Evolutionary conservation across 176 grass and related monocot genomes (phyloP), one percentile per base, ranked within the genome.

Genomic region (Musa beccarii): DNA sequence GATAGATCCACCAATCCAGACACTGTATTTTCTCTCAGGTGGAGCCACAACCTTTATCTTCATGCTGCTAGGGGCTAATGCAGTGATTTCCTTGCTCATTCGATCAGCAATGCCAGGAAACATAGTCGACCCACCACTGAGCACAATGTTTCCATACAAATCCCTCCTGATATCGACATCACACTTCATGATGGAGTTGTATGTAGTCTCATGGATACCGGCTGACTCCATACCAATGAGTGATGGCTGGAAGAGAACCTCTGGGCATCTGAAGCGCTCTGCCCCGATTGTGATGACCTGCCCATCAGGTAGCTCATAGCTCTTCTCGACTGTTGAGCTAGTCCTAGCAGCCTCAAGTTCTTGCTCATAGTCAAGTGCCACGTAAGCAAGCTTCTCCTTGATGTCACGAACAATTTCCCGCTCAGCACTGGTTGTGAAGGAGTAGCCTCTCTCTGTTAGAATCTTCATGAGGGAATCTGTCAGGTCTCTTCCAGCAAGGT

Each of bases 401-500:
- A 75, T 61, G 54, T 75, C 73, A 13, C 73, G 73, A 59, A 75
- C 73, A 75, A 75, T 75, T 75, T 75, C 73, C 55, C 54, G 54
- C 54, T 75, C 73, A 2, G 26, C 73, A 43, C 54, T 75, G 16
- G 73, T 75, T 11, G 25, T 75, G 54, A 61, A 75, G 26, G 54
- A 75, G 54, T 75, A 61, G 20, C 73, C 73, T 43, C 54, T 57
- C 10, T 75, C 73, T 19, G 73, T 61, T 9, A 75, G 28, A 61
- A 75, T 75, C 55, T 75, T 75, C 73, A 75, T 75, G 52, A 75
- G 26, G 52, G 73, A 56, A 59, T 75, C 73, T n/a, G 73, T 75
- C 54, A 75, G 54, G 19, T 61, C 73, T 75, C 73, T 75, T 20
- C 73, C 54, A 12, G 73, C 73, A 49, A 75, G 73, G 28, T 75